phyloP scores from a whole-genome alignment of 2,329 filamentous ascomycete genomes.

The Hypoxylon sp. region DNA sequence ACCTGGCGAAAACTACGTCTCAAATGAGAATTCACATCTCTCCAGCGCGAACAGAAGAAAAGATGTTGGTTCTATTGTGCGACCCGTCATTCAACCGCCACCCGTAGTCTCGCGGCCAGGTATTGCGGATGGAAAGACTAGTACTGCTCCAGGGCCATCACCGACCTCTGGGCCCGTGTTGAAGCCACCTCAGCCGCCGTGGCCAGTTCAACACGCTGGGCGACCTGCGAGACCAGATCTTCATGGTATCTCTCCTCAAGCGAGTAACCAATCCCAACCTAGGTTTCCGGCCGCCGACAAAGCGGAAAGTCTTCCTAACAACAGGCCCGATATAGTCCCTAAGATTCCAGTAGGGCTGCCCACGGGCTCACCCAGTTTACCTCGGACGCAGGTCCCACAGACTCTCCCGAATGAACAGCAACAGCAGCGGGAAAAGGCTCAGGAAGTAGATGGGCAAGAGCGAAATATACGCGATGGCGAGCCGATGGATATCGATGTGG shows the following conservation, averaged over 20 bases:
- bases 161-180: constrained; percentile 11
- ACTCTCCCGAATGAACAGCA: constrained; percentile 21
- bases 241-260: constrained; percentile 7
- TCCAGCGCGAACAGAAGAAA: constrained; percentile 34
- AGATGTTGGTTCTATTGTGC: constrained; percentile 33
- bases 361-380: neutral
- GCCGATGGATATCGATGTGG: constrained; percentile 40
- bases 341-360: constrained; percentile 13
- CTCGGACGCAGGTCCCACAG: constrained; percentile 22
- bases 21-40: constrained; percentile 39
- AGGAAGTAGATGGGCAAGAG: constrained; percentile 19
- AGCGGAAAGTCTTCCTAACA: constrained; percentile 17
- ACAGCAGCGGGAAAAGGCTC: constrained; percentile 9
- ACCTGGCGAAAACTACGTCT: constrained; percentile 28
- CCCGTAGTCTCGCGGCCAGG: constrained; percentile 25
- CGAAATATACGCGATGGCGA: constrained; percentile 13
- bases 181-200: constrained; percentile 28
- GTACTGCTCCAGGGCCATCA: constrained; percentile 6
- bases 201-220: constrained; percentile 21
- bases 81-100: constrained; percentile 30
- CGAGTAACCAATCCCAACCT: constrained; percentile 30
- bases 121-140: constrained; percentile 32
- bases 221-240: constrained; percentile 23
- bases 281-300: constrained; percentile 13
- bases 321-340: constrained; percentile 17